Base-by-base conservation (phyloP, 2,329 filamentous ascomycete species). In the Zalaria obscura region DNA sequence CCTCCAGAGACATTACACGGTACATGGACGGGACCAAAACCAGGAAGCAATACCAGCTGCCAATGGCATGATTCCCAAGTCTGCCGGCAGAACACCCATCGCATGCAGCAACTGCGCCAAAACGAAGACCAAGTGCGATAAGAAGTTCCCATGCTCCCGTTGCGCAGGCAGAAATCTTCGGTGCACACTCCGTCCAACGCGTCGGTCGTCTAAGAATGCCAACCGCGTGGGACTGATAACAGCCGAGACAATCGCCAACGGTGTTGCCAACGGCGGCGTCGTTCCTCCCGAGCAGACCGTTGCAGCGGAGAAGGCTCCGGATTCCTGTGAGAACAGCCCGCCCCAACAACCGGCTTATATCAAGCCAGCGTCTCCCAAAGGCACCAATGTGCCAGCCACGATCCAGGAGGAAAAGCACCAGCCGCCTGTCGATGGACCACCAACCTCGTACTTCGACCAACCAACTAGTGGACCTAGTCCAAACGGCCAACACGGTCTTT, bases 91-190 rank as follows among this genome's bases (percentile, higher is more conserved):
- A 45, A 71, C 67, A 31, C 67, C 68, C 7, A 71, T 70, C 45
- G 68, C 68, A 26, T 71, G 68, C 56, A 69, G 63, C 51, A 70
- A 70, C 44, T 71, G 68, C 47, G 67, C 68, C 6, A 70, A 70
- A 53, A 70, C 67, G 3, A 71, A 71, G 58, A 71, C 68, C 8
- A 71, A 70, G 47, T 71, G 68, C 47, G 68, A 71, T 47, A 70
- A 70, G 56, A 70, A 70, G 54, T 70, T 70, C 42, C 68, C 68
- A n/a, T 71, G 68, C 56, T 67, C 61, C 49, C 59, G 68, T 44
- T 71, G 68, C 56, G 66, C 64, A n/a, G 60, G 62, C 10, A 55
- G 67, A 37, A 69, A 69, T 46, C 58, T 71, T 35, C 57, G 61
- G 43, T 70, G 67, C 53, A 64, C 60, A 6, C 51, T 70, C 29